Evolutionary conservation across 2,329 filamentous ascomycete species (phyloP).

Genomic region (Pochonia chlamydosporia): DNA sequence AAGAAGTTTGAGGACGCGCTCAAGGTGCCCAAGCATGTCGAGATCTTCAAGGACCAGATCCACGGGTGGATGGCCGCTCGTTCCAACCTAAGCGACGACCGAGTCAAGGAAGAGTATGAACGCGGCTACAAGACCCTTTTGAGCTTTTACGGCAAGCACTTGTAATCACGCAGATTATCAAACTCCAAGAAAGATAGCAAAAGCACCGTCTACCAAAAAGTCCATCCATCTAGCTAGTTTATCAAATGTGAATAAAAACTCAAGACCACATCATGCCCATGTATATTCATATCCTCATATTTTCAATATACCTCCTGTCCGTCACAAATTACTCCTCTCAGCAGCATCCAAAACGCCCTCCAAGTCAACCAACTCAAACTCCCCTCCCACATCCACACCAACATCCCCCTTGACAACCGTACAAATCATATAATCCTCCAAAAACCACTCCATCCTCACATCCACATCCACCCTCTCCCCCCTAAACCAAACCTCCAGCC

Average conservation of each 20-base stretch:
- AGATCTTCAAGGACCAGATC: conserved; percentile 61
- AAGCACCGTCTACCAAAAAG: no score
- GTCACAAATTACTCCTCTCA: conserved; percentile 21
- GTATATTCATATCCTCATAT: background rate
- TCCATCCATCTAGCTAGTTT: no score
- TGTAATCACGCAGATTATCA: no score
- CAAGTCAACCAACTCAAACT: conserved; percentile 37
- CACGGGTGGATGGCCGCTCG: conserved; percentile 73
- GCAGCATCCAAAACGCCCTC: conserved; percentile 40
- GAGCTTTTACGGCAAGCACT: conserved; percentile 50
- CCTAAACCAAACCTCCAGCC: conserved; percentile 25
- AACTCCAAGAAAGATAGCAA: no score
- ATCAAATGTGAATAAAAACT: no score
- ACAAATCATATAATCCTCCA: conserved; percentile 51
- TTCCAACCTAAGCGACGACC: conserved; percentile 49
- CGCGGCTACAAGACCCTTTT: conserved; percentile 56
- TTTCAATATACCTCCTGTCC: background rate
- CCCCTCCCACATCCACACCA: conserved; percentile 31
- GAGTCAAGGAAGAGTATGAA: conserved; percentile 55
- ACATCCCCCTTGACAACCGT: conserved; percentile 39
- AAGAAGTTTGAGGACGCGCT: conserved; percentile 51
- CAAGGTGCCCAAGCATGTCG: conserved; percentile 51
- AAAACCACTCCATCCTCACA: conserved; percentile 29
- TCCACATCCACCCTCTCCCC: conserved; percentile 25
- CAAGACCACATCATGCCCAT: no score